Conservation (phyloP, 768 basidiomycete species). For the Hydnomerulius pinastri region DNA sequence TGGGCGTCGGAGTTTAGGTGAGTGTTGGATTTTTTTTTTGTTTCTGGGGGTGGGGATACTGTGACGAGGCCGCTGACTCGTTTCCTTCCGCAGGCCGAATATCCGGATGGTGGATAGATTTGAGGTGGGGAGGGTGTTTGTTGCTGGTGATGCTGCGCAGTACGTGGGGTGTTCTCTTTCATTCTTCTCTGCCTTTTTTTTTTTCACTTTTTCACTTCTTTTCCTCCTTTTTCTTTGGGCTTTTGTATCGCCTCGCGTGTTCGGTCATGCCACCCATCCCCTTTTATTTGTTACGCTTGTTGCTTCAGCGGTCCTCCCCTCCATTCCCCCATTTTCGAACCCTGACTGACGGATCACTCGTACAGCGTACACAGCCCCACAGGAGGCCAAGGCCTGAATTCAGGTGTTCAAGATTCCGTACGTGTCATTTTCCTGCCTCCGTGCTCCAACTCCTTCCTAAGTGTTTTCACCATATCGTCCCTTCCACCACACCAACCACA, state of each 20-base stretch:
- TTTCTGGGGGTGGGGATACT: constrained; percentile 5
- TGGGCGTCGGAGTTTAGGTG: constrained; percentile 31
- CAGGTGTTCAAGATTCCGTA: constrained; percentile 40
- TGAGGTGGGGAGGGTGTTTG: constrained; percentile 43
- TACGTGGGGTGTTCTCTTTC: too few relatives aligned
- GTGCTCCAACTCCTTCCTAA: not conserved
- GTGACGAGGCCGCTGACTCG: constrained; percentile 1
- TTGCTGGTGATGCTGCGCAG: constrained; percentile 42
- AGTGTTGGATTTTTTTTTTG: too few relatives aligned
- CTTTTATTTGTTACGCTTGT: not conserved
- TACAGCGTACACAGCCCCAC: constrained; percentile 27
- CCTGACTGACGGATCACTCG: too few relatives aligned
- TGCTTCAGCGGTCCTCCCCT: too few relatives aligned
- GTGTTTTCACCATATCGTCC: too few relatives aligned
- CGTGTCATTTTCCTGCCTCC: too few relatives aligned
- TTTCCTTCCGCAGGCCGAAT: constrained; percentile 40
- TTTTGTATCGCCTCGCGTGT: constrained; percentile 22
- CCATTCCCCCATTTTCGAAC: too few relatives aligned
- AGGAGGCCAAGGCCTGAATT: constrained; percentile 37
- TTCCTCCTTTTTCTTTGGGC: too few relatives aligned
- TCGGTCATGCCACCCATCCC: constrained; percentile 54
- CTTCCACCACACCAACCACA: too few relatives aligned
- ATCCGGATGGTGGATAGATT: constrained; percentile 50
- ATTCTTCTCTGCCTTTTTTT: too few relatives aligned
- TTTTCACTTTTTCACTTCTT: too few relatives aligned